These are phyloP conservation scores for Daedaleopsis nitida DNA, from an alignment of 768 basidiomycete genomes.

Conservation along the genomic window DNA sequence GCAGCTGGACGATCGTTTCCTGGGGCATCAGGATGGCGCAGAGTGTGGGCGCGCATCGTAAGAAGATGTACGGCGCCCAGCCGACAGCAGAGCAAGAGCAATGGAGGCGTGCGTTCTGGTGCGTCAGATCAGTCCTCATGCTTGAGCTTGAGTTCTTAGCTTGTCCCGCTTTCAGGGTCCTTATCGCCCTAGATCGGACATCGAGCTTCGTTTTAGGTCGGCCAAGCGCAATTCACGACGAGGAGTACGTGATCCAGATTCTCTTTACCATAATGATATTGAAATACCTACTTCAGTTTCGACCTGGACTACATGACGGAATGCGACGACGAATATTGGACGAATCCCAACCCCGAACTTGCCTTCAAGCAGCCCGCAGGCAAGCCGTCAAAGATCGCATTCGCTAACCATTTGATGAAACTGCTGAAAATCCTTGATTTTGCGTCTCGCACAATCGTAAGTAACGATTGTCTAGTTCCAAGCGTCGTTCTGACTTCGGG, in stretches of 20 bases:
- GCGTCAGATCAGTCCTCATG: slow-evolving; percentile 21
- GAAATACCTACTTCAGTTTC: slow-evolving; percentile 43
- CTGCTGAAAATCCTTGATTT: slow-evolving; percentile 64
- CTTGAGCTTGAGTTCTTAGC: background rate
- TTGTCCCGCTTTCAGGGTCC: slow-evolving; percentile 37
- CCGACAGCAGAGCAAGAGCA: slow-evolving; percentile 46
- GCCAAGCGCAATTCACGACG: slow-evolving; percentile 66
- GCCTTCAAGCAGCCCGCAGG: slow-evolving; percentile 63
- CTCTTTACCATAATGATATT: background rate
- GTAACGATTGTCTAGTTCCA: background rate
- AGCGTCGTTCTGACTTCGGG: background rate
- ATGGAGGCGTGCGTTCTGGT: slow-evolving; percentile 55
- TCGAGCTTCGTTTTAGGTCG: slow-evolving; percentile 55
- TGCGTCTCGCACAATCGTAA: slow-evolving; percentile 46
- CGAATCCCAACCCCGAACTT: slow-evolving; percentile 48
- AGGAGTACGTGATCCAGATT: slow-evolving; percentile 52
- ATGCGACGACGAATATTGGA: slow-evolving; percentile 81
- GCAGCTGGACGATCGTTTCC: slow-evolving; percentile 3
- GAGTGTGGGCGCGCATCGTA: slow-evolving; percentile 51
- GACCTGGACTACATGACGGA: slow-evolving; percentile 62
- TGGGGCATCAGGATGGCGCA: slow-evolving; percentile 49
- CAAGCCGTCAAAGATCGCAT: slow-evolving; percentile 55
- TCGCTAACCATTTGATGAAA: slow-evolving; percentile 56
- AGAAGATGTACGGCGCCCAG: slow-evolving; percentile 30
- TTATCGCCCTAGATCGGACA: slow-evolving; percentile 45